Evolutionary conservation across 805 yeast genomes (phyloP).

Genomic region (Maudiozyma saulgeensis): DNA sequence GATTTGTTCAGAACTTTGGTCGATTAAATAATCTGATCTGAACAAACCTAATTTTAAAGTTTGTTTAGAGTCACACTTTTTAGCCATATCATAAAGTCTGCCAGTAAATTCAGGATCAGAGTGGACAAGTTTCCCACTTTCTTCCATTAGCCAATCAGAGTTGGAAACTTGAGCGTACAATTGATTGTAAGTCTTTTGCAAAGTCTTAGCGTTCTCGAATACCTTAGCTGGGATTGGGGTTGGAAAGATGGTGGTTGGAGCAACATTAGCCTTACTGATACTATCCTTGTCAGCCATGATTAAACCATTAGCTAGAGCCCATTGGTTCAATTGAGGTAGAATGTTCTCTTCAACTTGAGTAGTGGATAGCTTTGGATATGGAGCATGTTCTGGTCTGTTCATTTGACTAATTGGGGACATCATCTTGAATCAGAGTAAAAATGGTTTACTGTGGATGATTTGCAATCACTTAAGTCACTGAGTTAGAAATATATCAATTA

Average conservation of each 20-base stretch:
- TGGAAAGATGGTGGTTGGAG: slow-evolving; percentile 87
- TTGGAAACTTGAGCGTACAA: slow-evolving; percentile 58
- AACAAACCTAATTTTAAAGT: slow-evolving; percentile 72
- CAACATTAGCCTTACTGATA: slow-evolving; percentile 39
- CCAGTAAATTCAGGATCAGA: slow-evolving; percentile 78
- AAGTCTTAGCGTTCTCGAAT: slow-evolving; percentile 54
- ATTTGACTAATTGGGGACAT: slow-evolving; percentile 1
- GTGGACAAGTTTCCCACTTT: slow-evolving; percentile 43
- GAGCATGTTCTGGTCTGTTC: slow-evolving; percentile 5
- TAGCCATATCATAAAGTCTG: slow-evolving; percentile 40
- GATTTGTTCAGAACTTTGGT: slow-evolving; percentile 37
- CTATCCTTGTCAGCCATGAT: slow-evolving; percentile 67
- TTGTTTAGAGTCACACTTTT: slow-evolving; percentile 42
- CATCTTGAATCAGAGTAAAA: not conserved
- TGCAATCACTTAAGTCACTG: too few species aligned
- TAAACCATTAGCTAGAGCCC: slow-evolving; percentile 72
- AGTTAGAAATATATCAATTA: too few species aligned
- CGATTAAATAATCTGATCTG: slow-evolving; percentile 81
- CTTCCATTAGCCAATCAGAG: slow-evolving; percentile 55
- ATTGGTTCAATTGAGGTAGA: slow-evolving; percentile 50
- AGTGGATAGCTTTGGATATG: slow-evolving; percentile 24
- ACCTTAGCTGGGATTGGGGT: slow-evolving; percentile 71
- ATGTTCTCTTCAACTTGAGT: slow-evolving; percentile 24
- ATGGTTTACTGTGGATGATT: too few species aligned
- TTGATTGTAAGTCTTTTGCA: slow-evolving; percentile 62